Evolutionary conservation across 2,329 filamentous ascomycete genomes (phyloP), one percentile per base, ranked within the genome.

Genomic region (Plenodomus biglobosus): DNA sequence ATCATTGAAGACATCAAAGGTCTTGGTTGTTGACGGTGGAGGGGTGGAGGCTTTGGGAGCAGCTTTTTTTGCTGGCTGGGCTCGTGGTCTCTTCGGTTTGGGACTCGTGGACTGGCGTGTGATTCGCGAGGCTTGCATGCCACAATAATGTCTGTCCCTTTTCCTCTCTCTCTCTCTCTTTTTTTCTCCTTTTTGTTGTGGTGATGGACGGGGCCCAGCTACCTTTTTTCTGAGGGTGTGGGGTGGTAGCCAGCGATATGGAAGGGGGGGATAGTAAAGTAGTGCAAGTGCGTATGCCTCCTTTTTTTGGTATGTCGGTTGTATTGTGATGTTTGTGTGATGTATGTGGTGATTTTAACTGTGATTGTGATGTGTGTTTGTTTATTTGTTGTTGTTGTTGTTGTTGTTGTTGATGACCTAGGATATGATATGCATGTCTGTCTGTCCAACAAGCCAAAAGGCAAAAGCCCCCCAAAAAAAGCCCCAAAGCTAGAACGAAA

Each of bases 141-240:
- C 27, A 52, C 42, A 48, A 55, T 56, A 56, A 59, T 59, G 61
- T 61, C 59, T 59, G 59, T 63, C 59, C 48, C 62, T 61, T n/a
- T n/a, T n/a, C n/a, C n/a, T n/a, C n/a, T n/a, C n/a, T n/a, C n/a
- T n/a, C n/a, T n/a, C n/a, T n/a, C n/a, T n/a, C n/a, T n/a, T n/a
- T n/a, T n/a, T n/a, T n/a, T n/a, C n/a, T 61, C 56, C 56, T 58
- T 53, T 47, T 50, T 56, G 18, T 54, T 62, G 56, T 60, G 49
- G 55, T 54, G 58, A 60, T 61, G 49, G 56, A 58, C 42, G 45
- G 59, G 54, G 49, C n/a, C n/a, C n/a, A n/a, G n/a, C 55, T 55
- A 46, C 42, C 43, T 53, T 54, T 56, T 42, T n/a, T n/a, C n/a
- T n/a, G n/a, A n/a, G 48, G 53, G 51, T 47, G 50, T 52, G 40